These are phyloP conservation scores for Lactarius evosmus DNA, from an alignment of 768 basidiomycete genomes.

Conservation along the genomic window DNA sequence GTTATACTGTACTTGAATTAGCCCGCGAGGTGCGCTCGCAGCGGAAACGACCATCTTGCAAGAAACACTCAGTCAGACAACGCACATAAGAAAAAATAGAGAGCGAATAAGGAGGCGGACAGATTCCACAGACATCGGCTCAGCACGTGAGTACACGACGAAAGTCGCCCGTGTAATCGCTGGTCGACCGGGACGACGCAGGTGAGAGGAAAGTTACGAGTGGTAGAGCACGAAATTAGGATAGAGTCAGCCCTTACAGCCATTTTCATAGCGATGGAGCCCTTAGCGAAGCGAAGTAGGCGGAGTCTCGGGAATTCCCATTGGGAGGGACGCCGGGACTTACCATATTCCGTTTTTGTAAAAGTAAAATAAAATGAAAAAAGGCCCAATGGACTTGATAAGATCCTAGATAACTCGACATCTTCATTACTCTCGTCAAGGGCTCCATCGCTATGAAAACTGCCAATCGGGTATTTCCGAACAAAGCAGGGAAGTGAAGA, in stretches of 20 bases:
- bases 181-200: neutral
- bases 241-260: too few relatives aligned
- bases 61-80: slow-evolving; percentile 9
- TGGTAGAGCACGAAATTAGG: too few relatives aligned
- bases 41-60: slow-evolving; percentile 11
- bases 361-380: neutral
- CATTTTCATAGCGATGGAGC: too few relatives aligned
- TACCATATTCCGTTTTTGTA: neutral
- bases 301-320: too few relatives aligned
- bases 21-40: neutral
- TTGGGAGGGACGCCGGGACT: too few relatives aligned
- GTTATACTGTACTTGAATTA: slow-evolving; percentile 16
- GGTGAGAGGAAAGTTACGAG: neutral
- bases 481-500: neutral
- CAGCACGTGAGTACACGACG: slow-evolving; percentile 7
- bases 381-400: neutral
- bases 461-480: slow-evolving; percentile 15
- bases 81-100: slow-evolving; percentile 7
- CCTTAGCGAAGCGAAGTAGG: too few relatives aligned
- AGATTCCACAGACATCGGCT: slow-evolving; percentile 15
- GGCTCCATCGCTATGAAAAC: neutral
- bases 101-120: neutral
- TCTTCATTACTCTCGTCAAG: neutral
- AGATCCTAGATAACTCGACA: neutral
- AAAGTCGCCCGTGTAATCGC: neutral